Base-by-base conservation (phyloP, 1,139 yeast species). In the Magnusiomyces tetraspermus region DNA sequence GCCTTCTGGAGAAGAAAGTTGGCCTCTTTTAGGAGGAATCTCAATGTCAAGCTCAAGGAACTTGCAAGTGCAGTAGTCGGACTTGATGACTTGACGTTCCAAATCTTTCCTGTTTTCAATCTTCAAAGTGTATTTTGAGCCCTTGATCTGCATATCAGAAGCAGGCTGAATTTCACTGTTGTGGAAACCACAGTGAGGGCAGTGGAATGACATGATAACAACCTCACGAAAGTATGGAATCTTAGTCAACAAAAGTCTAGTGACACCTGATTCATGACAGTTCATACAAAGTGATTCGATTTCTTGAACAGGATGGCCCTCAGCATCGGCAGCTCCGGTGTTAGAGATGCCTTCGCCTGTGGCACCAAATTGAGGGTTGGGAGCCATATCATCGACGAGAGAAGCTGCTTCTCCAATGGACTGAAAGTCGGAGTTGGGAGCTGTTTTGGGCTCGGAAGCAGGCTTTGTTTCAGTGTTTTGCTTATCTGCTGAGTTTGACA, bases 131-230 rank as follows among this genome's bases (percentile, higher is more conserved):
- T 86, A 87, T 64, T 82, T 79, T 33, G 85, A 71, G 31, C 97
- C 99, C 70, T 87, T 87, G 63, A 85, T 94, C 59, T 90, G 94
- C 51, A 69, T 66, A 50, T 61, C 79, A 6, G 95, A 84, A 13
- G 98, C 99, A 22, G 97, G 85, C 72, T 94, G 98, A 60, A 94
- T 80, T 70, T 94, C 98, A 49, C 89, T 80, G 73, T 89, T 92
- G 68, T 84, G 85, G 65, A 88, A 80, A 1, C 88, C 86, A 74
- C 99, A 94, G 68, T 90, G 96, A 43, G 95, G 92, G 71, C 99
- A 94, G 60, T 82, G 86, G 68, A 94, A 94, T 1, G 97, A 90
- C 96, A 92, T 92, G 57, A 94, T 69, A 54, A 94, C 87, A 55
- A 94, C 81, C 68, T 94, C 97, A 61, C 92, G 76, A 72, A 94